Percentiles rank a stretch among this genome's conserved stretches.
Evolutionary conservation across 306 rosid genomes (phyloP).

Genomic region (Dalbergia cultrata): DNA sequence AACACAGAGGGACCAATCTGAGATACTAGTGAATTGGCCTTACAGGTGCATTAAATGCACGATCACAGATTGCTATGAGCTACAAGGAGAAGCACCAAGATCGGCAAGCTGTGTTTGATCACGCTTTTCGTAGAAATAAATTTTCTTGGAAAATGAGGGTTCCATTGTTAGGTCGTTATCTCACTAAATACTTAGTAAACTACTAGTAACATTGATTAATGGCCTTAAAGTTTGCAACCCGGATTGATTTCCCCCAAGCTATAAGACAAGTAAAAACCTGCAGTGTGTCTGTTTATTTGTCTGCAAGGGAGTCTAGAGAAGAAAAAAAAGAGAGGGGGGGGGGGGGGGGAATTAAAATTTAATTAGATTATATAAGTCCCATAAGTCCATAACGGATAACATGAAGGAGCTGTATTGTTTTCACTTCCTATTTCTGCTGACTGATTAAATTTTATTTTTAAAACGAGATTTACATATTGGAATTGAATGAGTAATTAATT

Average conservation of each 20-base stretch:
- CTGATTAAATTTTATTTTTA: background rate
- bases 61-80: constrained; percentile 33
- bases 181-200: constrained; percentile 51
- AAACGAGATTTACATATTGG: background rate
- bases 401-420: background rate
- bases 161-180: constrained; percentile 61
- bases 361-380: background rate
- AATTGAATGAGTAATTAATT: constrained; percentile 20
- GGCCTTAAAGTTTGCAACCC: constrained; percentile 52
- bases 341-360: too few species aligned
- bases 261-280: constrained; percentile 60
- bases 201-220: constrained; percentile 37
- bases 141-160: constrained; percentile 61
- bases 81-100: constrained; percentile 43
- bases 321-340: too few species aligned
- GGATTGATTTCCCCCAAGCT: constrained; percentile 50
- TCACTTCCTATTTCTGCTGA: background rate
- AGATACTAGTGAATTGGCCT: constrained; percentile 46
- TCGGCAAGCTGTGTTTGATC: constrained; percentile 36
- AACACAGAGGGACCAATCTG: constrained; percentile 43
- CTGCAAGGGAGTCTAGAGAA: background rate
- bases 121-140: constrained; percentile 42
- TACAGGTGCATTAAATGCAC: constrained; percentile 56
- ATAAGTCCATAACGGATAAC: background rate
- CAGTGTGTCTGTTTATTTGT: constrained; percentile 68